phyloP scores from a whole-genome alignment of 208 protist species.

The Trypanosoma scelopori region DNA sequence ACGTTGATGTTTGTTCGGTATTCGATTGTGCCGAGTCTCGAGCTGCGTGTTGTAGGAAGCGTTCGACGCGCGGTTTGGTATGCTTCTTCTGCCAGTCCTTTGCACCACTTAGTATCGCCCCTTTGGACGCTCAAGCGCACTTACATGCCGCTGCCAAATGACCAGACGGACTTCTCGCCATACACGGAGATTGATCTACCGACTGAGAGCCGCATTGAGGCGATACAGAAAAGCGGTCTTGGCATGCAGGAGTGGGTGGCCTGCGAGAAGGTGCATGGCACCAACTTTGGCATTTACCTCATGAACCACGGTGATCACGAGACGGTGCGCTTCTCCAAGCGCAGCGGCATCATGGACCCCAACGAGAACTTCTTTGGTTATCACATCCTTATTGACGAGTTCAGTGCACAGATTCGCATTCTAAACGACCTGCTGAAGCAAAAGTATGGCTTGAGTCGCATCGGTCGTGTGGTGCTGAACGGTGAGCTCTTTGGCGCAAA shows the following conservation, averaged over 20 bases:
- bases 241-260: constrained; percentile 79
- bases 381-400: constrained; percentile 74
- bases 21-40: neutral
- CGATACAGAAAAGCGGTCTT: constrained; percentile 65
- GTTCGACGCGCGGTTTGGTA: too few relatives aligned
- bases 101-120: too few relatives aligned
- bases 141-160: constrained; percentile 65
- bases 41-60: neutral
- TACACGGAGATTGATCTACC: constrained; percentile 87
- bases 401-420: constrained; percentile 63
- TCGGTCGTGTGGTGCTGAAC: constrained; percentile 75
- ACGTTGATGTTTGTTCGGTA: neutral
- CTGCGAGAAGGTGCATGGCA: constrained; percentile 86
- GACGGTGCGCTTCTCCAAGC: constrained; percentile 72
- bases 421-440: constrained; percentile 73
- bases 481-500: constrained; percentile 87
- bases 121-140: constrained; percentile 22
- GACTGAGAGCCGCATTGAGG: constrained; percentile 77
- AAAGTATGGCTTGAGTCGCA: constrained; percentile 59
- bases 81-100: too few relatives aligned
- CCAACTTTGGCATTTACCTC: constrained; percentile 85
- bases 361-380: constrained; percentile 92
- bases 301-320: constrained; percentile 52
- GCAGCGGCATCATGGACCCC: constrained; percentile 85
- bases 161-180: constrained; percentile 75